Conservation (phyloP, 1,139 yeast species). For the Suhomyces guaymorum region DNA sequence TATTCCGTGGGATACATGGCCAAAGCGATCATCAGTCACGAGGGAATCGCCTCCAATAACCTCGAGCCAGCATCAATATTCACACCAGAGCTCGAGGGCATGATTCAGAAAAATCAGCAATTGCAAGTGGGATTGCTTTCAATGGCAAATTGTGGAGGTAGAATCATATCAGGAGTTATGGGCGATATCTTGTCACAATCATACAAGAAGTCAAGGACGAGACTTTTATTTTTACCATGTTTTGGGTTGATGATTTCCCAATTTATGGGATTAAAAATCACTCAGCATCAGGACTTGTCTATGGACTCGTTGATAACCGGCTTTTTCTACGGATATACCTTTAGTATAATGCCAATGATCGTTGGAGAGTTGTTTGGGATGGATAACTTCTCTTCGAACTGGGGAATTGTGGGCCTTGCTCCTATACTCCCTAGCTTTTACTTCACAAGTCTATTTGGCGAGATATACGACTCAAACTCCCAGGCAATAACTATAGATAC, state of each 20-base stretch:
- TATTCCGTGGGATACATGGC: constrained; percentile 64
- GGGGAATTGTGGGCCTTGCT: constrained; percentile 58
- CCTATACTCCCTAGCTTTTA: constrained; percentile 54
- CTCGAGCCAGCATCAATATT: constrained; percentile 4
- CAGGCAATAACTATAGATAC: constrained; percentile 1
- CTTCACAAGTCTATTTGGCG: constrained; percentile 54
- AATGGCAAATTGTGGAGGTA: constrained; percentile 54
- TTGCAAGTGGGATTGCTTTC: constrained; percentile 58
- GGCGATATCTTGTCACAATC: constrained; percentile 53
- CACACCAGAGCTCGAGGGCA: constrained; percentile 23
- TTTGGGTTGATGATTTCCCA: constrained; percentile 45
- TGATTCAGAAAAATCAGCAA: constrained; percentile 53
- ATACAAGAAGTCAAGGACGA: constrained; percentile 43
- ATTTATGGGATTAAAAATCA: constrained; percentile 35
- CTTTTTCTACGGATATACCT: constrained; percentile 57
- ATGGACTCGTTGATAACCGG: constrained; percentile 49
- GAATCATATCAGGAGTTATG: constrained; percentile 51
- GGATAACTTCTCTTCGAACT: constrained; percentile 53
- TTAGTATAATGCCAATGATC: constrained; percentile 59
- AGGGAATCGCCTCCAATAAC: constrained; percentile 13
- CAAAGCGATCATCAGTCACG: constrained; percentile 45
- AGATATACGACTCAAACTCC: constrained; percentile 49
- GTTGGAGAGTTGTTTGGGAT: constrained; percentile 60
- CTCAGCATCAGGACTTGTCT: constrained; percentile 33
- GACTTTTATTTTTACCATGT: constrained; percentile 50